phyloP scores from a whole-genome alignment of 106 monocot genomes.

The Dendrobium catenatum region DNA sequence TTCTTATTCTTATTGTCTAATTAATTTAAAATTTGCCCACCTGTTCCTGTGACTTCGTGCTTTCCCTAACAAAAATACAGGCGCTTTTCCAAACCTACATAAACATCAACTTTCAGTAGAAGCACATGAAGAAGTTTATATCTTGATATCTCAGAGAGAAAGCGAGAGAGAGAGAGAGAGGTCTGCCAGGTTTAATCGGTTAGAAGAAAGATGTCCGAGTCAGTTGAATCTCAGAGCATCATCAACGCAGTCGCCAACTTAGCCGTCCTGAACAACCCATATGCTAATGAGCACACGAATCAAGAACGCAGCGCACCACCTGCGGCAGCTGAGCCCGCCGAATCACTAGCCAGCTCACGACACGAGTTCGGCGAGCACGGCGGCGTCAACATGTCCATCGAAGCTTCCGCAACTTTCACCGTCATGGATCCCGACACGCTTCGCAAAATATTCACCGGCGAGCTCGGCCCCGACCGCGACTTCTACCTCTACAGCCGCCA shows the following conservation, averaged over 20 bases:
- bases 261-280: neutral
- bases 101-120: no score
- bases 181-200: no score
- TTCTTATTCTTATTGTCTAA: no score
- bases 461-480: conserved; percentile 89
- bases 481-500: conserved; percentile 93
- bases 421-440: conserved; percentile 96
- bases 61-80: no score
- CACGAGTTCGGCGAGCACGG: conserved; percentile 99
- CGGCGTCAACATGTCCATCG: conserved; percentile 98
- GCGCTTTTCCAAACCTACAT: no score
- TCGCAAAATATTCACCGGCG: conserved; percentile 74
- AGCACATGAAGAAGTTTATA: no score
- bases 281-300: neutral
- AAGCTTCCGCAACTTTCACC: conserved; percentile 96
- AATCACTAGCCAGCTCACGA: conserved; percentile 61
- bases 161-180: neutral
- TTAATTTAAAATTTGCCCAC: no score
- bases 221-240: neutral
- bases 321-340: conserved; percentile 40
- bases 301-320: neutral
- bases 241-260: neutral
- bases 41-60: no score
- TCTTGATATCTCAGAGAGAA: neutral
- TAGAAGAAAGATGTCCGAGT: neutral